phyloP scores from a whole-genome alignment of 2,329 filamentous ascomycete species.

The Cadophora luteo-olivacea region DNA sequence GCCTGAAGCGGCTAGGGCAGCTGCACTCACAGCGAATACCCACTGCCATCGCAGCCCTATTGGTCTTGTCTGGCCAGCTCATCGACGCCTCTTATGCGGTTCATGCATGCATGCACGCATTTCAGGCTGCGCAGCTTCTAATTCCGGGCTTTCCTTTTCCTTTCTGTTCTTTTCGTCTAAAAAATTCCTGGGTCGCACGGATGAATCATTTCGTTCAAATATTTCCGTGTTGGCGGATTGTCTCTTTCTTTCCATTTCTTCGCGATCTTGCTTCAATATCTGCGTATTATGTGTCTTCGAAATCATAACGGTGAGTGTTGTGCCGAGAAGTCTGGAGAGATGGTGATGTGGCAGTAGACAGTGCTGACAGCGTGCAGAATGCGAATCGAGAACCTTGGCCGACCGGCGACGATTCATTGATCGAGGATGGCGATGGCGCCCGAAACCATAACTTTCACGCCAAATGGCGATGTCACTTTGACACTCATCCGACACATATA shows the following conservation, averaged over 20 bases:
- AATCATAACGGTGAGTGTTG: constrained; percentile 18
- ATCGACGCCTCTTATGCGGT: constrained; percentile 24
- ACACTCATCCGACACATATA: constrained; percentile 32
- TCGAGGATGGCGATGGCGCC: constrained; percentile 32
- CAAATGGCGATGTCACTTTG: constrained; percentile 39
- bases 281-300: constrained; percentile 23
- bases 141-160: neutral
- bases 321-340: neutral
- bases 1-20: constrained; percentile 19
- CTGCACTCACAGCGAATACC: constrained; percentile 22
- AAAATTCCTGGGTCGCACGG: constrained; percentile 13
- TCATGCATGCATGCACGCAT: constrained; percentile 17
- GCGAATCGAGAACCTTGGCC: constrained; percentile 20
- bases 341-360: neutral
- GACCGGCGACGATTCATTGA: constrained; percentile 14
- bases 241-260: neutral
- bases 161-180: constrained; percentile 10
- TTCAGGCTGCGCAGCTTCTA: constrained; percentile 14
- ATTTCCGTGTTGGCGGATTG: neutral
- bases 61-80: constrained; percentile 26
- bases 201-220: constrained; percentile 19
- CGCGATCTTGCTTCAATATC: neutral
- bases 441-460: constrained; percentile 37
- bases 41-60: constrained; percentile 16
- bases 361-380: constrained; percentile 18